Conservation (phyloP, 225 moss, liverwort and hornwort species). For the Pseudisothecium myosuroides region DNA sequence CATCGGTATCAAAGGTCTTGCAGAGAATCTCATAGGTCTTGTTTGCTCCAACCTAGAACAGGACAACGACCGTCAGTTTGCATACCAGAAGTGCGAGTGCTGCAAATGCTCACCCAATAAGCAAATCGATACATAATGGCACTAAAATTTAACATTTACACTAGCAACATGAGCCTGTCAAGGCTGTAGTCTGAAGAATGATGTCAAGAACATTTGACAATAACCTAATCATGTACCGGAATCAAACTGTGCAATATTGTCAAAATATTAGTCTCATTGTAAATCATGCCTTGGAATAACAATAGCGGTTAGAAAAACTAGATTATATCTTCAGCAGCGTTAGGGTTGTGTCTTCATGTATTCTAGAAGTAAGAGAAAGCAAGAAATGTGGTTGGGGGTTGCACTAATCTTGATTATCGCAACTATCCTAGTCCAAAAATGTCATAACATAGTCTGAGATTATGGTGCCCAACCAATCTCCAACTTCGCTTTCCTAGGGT, state of each 20-base stretch:
- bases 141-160: neutral
- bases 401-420: neutral
- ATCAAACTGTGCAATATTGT: neutral
- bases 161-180: neutral
- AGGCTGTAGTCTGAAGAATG: neutral
- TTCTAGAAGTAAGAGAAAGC: neutral
- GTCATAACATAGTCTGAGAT: neutral
- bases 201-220: neutral
- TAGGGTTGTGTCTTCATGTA: neutral
- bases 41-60: constrained; percentile 50
- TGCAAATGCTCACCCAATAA: neutral
- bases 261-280: neutral
- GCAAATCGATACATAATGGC: neutral
- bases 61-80: neutral
- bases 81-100: neutral
- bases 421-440: neutral
- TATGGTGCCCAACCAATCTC: neutral
- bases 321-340: neutral
- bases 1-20: constrained; percentile 78
- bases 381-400: neutral
- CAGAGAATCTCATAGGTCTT: constrained; percentile 76
- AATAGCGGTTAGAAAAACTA: too few relatives aligned
- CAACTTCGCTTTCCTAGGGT: neutral
- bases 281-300: neutral
- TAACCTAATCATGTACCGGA: neutral